A percentile compares a stretch with the other conserved stretches of the same genome.
phyloP scores from a whole-genome alignment of 2,329 filamentous ascomycete genomes.

The Talaromyces sp. region DNA sequence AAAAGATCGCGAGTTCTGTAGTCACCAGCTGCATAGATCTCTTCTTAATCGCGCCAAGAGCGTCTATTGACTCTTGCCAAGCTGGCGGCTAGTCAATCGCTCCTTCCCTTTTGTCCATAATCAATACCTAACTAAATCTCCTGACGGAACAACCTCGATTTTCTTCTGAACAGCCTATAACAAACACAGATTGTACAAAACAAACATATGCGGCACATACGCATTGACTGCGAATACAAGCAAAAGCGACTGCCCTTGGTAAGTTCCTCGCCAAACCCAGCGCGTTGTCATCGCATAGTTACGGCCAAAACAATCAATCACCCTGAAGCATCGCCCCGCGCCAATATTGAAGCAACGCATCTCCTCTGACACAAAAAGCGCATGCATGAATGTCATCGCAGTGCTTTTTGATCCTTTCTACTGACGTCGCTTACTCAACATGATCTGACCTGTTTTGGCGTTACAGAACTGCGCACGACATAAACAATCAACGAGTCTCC shows the following conservation, averaged over 20 bases:
- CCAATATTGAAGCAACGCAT: neutral
- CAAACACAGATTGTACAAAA: neutral
- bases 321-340: neutral
- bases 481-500: neutral
- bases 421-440: too few species aligned
- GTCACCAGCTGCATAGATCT: neutral
- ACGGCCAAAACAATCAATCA: neutral
- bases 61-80: constrained; percentile 4
- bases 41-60: neutral
- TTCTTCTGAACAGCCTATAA: neutral
- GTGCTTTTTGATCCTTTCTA: neutral
- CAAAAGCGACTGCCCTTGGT: neutral
- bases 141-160: neutral
- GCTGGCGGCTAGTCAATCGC: constrained; percentile 6
- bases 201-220: neutral
- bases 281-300: neutral
- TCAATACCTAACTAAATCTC: neutral
- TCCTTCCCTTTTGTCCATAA: neutral
- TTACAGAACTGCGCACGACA: neutral
- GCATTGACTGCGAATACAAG: neutral
- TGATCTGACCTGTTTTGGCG: neutral
- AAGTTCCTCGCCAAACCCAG: neutral
- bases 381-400: neutral
- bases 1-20: neutral
- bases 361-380: neutral